Base-by-base conservation (phyloP, 2,329 filamentous ascomycete species). In the Penicillium concentricum region DNA sequence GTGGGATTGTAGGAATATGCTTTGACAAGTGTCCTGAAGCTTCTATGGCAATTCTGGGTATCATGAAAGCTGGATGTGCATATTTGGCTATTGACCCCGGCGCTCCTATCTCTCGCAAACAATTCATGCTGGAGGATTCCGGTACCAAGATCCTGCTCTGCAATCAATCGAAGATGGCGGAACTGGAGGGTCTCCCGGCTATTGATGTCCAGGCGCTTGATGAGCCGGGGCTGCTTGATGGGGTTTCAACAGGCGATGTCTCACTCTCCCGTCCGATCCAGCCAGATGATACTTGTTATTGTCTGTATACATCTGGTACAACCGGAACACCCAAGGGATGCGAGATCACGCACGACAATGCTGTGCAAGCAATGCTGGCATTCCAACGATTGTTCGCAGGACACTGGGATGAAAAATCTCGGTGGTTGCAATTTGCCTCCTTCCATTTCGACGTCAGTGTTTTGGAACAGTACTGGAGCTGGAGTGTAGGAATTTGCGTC, bases 371-470 rank as follows among this genome's bases (percentile, higher is more conserved):
- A 26, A 91, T 97, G 85, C 83, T 93, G 52, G 87, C 92, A 0
- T 97, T 97, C 71, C 87, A 91, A 65, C 79, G 86, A 30, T 80
- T 97, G 0, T 96, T 97, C 15, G 68, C 74, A 76, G 5, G 85
- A 82, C 88, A 91, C 65, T 96, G 91, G 90, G 82, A 88, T 39
- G 67, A 79, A 0, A 70, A 82, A 0, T 95, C 92, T 0, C 85
- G 89, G 56, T 97, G 91, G 88, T 79, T 97, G 0, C 93, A 97
- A 69, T 97, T 97, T 69, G 93, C 93, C 1, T 92, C 91, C 0
- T 91, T 96, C 55, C 93, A 96, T 72, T 97, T 97, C 59, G 93
- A 97, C 66, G 92, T 97, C 4, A 94, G 90, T 1, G 89, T 97
- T 0, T 81, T 97, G 0, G 92, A 97, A 69, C 92, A 96, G 67